Evolutionary conservation across 2,329 filamentous ascomycete genomes (phyloP), one percentile per base, ranked within the genome.

Genomic region (Westerdykella sp.): DNA sequence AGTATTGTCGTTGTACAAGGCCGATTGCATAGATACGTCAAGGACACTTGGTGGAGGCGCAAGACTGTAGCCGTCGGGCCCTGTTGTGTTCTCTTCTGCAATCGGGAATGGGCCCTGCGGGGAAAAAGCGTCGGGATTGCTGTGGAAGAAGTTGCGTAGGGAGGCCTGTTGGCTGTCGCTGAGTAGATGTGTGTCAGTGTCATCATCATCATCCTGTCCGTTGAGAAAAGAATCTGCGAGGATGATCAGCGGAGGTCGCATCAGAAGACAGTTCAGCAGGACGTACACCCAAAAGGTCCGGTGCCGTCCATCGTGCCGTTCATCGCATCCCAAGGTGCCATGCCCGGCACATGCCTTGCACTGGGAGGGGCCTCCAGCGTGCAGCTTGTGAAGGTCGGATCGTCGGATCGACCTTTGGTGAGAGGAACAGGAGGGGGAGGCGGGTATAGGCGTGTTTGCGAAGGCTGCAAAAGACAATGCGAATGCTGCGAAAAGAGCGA

Each of bases 271-370:
- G 11, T 18, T 23, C 31, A 23, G 36, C 21, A 23, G 22, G 16
- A 44, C 56, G 21, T 58, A 62, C 60, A 65, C 49, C 63, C 63
- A 53, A 66, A 66, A 12, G 62, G 63, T 49, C 51, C 48, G 31
- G 21, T 12, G 14, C 22, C 28, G 18, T 36, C 35, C 14, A 28
- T 49, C 46, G 21, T 12, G 14, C 22, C 28, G 18, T 36, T 30
- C 14, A 28, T 49, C 46, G 46, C 43, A 46, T 46, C 40, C 39
- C 37, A 45, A 28, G 21, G 7, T 16, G 25, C 42, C 25, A 28
- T 4, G 9, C 9, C 9, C 42, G 38, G 41, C 43, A 45, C 43
- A 37, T 41, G 38, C 43, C 38, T 38, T 34, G 22, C 38, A 23
- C 22, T 39, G 15, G 28, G 39, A 5, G 12, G 16, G 9, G 13